These are phyloP conservation scores for Wickerhamomyces pijperi DNA, from an alignment of 805 yeast species.

Conservation along the genomic window DNA sequence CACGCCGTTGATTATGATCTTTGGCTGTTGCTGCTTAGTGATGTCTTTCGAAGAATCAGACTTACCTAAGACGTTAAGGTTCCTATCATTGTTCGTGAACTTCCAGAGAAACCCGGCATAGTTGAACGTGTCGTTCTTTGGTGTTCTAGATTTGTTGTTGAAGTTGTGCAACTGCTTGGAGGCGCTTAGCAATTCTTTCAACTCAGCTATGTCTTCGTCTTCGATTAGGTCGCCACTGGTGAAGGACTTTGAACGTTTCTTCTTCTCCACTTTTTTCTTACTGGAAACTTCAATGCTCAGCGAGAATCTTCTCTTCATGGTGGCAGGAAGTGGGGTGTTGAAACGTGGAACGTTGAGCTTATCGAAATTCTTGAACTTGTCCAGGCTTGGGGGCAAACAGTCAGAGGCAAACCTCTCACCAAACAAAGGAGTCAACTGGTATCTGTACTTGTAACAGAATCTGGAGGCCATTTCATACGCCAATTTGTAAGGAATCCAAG, in stretches of 20 bases:
- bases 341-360: slow-evolving; percentile 9
- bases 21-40: slow-evolving; percentile 5
- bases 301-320: not conserved
- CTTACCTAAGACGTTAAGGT: slow-evolving; percentile 12
- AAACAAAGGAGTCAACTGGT: slow-evolving; percentile 66
- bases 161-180: slow-evolving; percentile 18
- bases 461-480: slow-evolving; percentile 59
- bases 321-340: not conserved
- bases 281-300: not conserved
- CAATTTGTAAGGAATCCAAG: slow-evolving; percentile 73
- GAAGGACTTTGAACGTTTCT: slow-evolving; percentile 16
- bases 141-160: not conserved
- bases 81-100: slow-evolving; percentile 13
- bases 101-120: slow-evolving; percentile 20
- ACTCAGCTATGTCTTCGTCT: slow-evolving; percentile 10
- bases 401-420: slow-evolving; percentile 47
- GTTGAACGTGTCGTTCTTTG: slow-evolving; percentile 8
- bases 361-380: slow-evolving; percentile 14
- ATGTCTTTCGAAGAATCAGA: slow-evolving; percentile 3
- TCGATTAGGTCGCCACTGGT: slow-evolving; percentile 2
- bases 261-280: slow-evolving; percentile 1
- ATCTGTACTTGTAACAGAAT: slow-evolving; percentile 71
- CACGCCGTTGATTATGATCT: slow-evolving; percentile 3
- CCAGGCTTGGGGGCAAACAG: slow-evolving; percentile 18
- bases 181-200: slow-evolving; percentile 18